Base-by-base conservation (phyloP, 257 asterid genomes). In the Nicotiana undulata region DNA sequence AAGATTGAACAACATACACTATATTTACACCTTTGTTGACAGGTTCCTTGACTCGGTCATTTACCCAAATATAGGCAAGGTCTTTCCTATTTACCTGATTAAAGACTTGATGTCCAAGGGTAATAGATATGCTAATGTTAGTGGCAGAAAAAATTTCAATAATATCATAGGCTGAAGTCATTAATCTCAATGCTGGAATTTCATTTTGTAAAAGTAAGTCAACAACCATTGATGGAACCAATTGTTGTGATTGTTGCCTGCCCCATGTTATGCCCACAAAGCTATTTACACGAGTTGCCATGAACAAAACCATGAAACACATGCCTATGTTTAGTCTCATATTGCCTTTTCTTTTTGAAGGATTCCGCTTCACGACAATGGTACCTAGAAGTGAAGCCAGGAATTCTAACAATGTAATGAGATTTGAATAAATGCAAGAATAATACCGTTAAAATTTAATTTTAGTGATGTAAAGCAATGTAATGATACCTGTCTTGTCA, bases 151-250 rank as follows among this genome's bases (percentile, higher is more conserved):
- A 66, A 16, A 66, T 32, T 66, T 66, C 17, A 66, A 66, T 10
- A 0, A 66, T 66, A 32, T 66, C 75, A 32, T 13, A 3, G 52
- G 75, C 75, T 32, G 75, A 32, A 66, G 74, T 65, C 51, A 65
- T 12, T 13, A 86, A 18, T 81, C 83, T 86, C 10, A 84, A 20
- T 6, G 67, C 20, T 6, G 72, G 58, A 28, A 87, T 83, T 5
- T 8, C 51, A 3, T 85, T 85, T 37, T 85, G 86, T 18, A 87
- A 40, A 20, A 85, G 83, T 76, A 85, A 60, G 56, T 87, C 88
- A 13, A 83, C 90, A 68, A 85, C 88, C 88, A 87, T 82, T 4
- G 90, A 87, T 34, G 90, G 90, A 63, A 85, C 81, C 55, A 87
- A 46, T 59, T 82, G 67, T 61, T 87, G 88, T 11, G 90, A 12